Percentiles rank a stretch among this genome's conserved stretches.
phyloP scores from a whole-genome alignment of 352 stramenopile genomes.

The Globisporangium camurandrum region DNA sequence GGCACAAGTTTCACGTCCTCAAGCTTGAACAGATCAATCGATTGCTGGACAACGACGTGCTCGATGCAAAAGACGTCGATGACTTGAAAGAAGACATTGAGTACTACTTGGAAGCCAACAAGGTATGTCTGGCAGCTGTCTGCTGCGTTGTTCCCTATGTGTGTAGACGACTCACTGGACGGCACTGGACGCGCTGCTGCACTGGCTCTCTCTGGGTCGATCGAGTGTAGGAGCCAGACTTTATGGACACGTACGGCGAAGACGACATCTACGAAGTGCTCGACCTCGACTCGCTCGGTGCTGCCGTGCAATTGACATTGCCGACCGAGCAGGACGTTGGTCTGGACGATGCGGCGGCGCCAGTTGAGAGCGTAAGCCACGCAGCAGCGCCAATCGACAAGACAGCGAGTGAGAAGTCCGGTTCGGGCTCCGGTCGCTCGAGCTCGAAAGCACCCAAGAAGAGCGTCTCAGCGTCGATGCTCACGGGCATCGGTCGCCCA shows the following conservation, averaged over 20 bases:
- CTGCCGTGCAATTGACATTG: slow-evolving; percentile 60
- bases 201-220: no score
- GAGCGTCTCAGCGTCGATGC: slow-evolving; percentile 39
- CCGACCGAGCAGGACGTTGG: slow-evolving; percentile 68
- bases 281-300: slow-evolving; percentile 88
- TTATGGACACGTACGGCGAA: slow-evolving; percentile 87
- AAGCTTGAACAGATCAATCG: slow-evolving; percentile 98
- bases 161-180: background rate
- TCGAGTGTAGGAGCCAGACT: slow-evolving; percentile 84
- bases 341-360: slow-evolving; percentile 51
- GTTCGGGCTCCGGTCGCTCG: slow-evolving; percentile 13
- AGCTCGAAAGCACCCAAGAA: slow-evolving; percentile 65
- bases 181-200: background rate
- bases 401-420: no score
- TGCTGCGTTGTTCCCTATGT: background rate
- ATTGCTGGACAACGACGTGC: slow-evolving; percentile 94
- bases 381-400: background rate
- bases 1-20: slow-evolving; percentile 96
- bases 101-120: slow-evolving; percentile 96
- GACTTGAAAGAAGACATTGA: slow-evolving; percentile 97
- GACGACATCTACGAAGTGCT: slow-evolving; percentile 95
- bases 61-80: slow-evolving; percentile 91
- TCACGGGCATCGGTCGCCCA: slow-evolving; percentile 66
- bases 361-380: background rate
- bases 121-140: slow-evolving; percentile 13